Evolutionary conservation across 371 early-diverging fungal genomes (phyloP), one percentile per base, ranked within the genome.

Genomic region (Batrachochytrium dendrobatidis): DNA sequence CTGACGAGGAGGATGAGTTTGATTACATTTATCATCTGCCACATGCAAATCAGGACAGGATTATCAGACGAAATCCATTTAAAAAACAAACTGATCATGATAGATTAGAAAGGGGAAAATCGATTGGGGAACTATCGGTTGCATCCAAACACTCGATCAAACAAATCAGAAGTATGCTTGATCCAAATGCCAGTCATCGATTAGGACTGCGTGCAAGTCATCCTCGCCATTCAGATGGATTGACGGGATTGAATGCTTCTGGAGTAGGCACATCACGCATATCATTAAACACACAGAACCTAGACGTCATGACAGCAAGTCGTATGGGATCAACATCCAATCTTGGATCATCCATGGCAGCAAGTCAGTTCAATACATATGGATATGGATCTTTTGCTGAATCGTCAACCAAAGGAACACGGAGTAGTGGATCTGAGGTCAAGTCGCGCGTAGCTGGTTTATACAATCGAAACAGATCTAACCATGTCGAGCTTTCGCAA

Each of bases 21-120:
- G 76, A 76, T 54, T 76, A 76, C 48, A 68, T 73, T 56, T 76
- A 76, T 61, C 76, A 76, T 61, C 65, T 76, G 18, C 76, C 76
- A 25, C 65, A 71, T 58, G 76, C 76, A n/a, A 63, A 73, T 50
- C 66, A 69, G 7, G 48, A 55, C n/a, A 56, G 65, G 24, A 64
- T 70, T 26, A 54, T 64, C 39, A 57, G 56, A 18, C 61, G 71
- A 26, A 68, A 75, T 58, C 76, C 76, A 3, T 71, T 75, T 29
- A 48, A 48, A 29, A 48, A 48, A 29, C 8, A 8, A 7, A 8
- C 6, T 12, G 49, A 8, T 12, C 25, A 29, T 29, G 24, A 12
- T 6, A 8, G 29, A 7, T n/a, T n/a, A n/a, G 49, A 65, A 33
- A 43, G 31, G 22, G 32, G 44, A 2, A 48, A 48, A n/a, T 48